Conservation (phyloP, 768 basidiomycete species). For the Nidularia pulvinata region DNA sequence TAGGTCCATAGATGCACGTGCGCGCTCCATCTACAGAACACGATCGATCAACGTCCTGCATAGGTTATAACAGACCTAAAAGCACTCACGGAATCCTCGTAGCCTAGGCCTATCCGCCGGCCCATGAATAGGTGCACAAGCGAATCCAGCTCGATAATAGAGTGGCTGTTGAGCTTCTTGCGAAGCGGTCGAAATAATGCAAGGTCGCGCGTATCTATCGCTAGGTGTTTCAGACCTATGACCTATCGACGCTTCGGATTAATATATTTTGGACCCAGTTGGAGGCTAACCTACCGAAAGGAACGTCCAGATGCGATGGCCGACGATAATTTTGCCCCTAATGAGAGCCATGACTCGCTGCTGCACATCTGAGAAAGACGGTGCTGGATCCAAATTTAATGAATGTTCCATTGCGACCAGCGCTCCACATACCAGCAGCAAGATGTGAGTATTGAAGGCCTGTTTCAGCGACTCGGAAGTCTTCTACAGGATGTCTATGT, state of each 20-base stretch:
- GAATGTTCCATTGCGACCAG: background rate
- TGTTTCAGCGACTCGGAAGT: slow-evolving; percentile 45
- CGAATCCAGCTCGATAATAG: slow-evolving; percentile 32
- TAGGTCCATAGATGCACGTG: slow-evolving; percentile 49
- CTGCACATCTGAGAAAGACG: slow-evolving; percentile 47
- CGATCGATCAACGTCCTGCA: background rate
- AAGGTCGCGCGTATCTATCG: slow-evolving; percentile 52
- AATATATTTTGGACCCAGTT: background rate
- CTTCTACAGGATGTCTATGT: slow-evolving; percentile 42
- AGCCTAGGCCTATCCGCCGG: slow-evolving; percentile 35
- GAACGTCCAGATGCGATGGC: slow-evolving; percentile 54
- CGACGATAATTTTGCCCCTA: slow-evolving; percentile 48
- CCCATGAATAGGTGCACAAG: slow-evolving; percentile 47
- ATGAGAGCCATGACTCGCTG: slow-evolving; percentile 38
- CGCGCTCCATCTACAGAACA: slow-evolving; percentile 39
- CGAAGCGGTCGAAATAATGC: slow-evolving; percentile 52
- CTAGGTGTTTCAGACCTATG: slow-evolving; percentile 48
- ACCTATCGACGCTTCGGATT: slow-evolving; percentile 27
- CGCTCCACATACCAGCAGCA: slow-evolving; percentile 29
- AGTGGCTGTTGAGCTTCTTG: slow-evolving; percentile 32
- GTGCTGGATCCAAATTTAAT: slow-evolving; percentile 27
- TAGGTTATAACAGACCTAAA: slow-evolving; percentile 1
- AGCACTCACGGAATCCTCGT: slow-evolving; percentile 46
- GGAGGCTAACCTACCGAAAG: slow-evolving; percentile 37
- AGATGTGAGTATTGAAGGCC: slow-evolving; percentile 40